phyloP scores from a whole-genome alignment of 768 basidiomycete genomes.

The Suillus fuscotomentosus region DNA sequence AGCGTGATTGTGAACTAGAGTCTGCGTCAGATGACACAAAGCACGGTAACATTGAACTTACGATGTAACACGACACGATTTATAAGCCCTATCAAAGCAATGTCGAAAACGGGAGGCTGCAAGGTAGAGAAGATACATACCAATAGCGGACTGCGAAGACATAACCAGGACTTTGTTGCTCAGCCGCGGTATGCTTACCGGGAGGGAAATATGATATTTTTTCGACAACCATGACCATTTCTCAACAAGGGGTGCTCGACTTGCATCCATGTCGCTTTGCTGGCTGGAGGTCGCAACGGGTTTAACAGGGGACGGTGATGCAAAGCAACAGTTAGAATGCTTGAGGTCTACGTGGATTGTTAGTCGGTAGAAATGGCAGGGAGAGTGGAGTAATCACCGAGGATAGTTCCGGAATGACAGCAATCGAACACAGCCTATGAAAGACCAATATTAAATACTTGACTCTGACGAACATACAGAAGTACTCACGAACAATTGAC shows the following conservation, averaged over 20 bases:
- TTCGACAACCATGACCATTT: not conserved
- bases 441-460: not conserved
- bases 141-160: not conserved
- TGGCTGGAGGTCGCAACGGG: not conserved
- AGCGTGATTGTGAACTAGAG: not conserved
- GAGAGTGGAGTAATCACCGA: slow-evolving; percentile 16
- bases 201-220: not conserved
- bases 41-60: not conserved
- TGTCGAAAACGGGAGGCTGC: not conserved
- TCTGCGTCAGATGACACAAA: not conserved
- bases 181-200: not conserved
- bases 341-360: slow-evolving; percentile 17
- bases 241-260: no score
- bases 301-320: not conserved
- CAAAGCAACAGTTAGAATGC: slow-evolving; percentile 11
- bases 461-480: not conserved
- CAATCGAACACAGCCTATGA: slow-evolving; percentile 28
- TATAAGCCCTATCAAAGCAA: not conserved
- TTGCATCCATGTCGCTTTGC: not conserved
- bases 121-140: not conserved
- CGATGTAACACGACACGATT: not conserved
- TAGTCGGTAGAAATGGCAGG: not conserved
- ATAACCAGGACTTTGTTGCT: not conserved
- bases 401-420: slow-evolving; percentile 26
- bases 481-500: slow-evolving; percentile 1